phyloP scores from a whole-genome alignment of 2,329 filamentous ascomycete species.

The Microsporum ferrugineum region DNA sequence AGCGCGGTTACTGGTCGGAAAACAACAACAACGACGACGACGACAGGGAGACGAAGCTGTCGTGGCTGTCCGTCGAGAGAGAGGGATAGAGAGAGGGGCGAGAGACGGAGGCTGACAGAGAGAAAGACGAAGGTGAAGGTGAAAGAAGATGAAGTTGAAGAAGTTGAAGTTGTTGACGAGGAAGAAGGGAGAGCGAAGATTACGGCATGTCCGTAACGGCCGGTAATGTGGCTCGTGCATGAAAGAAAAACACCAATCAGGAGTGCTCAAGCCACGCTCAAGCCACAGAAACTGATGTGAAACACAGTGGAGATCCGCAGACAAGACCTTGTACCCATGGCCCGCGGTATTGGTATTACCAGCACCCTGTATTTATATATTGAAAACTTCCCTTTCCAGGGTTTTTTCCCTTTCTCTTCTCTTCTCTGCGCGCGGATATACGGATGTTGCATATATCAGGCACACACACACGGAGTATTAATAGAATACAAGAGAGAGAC shows the following conservation, averaged over 20 bases:
- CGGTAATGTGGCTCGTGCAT: conserved; percentile 1
- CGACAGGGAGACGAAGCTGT: background rate
- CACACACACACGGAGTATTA: too few species aligned
- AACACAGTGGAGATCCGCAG: background rate
- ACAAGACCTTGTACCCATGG: background rate
- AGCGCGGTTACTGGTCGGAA: background rate
- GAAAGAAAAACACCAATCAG: background rate
- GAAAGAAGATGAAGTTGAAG: background rate
- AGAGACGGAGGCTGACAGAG: background rate
- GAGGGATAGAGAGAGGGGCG: background rate
- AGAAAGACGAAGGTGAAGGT: background rate
- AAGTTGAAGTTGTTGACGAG: background rate
- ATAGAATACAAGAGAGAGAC: too few species aligned
- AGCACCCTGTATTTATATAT: background rate
- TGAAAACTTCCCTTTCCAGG: background rate
- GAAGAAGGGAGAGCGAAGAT: background rate
- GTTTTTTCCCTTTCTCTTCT: background rate
- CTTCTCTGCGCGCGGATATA: background rate
- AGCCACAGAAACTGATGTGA: background rate
- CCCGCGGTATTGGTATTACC: conserved; percentile 1
- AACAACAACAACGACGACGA: background rate
- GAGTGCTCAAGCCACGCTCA: background rate
- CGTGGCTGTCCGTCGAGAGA: background rate
- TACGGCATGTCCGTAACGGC: conserved; percentile 3
- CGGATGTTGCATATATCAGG: too few species aligned